A percentile compares a stretch with the other conserved stretches of the same genome.
These are phyloP conservation scores for Dunaliella sp. DNA, from an alignment of 139 green algal species.

Conservation along the genomic window DNA sequence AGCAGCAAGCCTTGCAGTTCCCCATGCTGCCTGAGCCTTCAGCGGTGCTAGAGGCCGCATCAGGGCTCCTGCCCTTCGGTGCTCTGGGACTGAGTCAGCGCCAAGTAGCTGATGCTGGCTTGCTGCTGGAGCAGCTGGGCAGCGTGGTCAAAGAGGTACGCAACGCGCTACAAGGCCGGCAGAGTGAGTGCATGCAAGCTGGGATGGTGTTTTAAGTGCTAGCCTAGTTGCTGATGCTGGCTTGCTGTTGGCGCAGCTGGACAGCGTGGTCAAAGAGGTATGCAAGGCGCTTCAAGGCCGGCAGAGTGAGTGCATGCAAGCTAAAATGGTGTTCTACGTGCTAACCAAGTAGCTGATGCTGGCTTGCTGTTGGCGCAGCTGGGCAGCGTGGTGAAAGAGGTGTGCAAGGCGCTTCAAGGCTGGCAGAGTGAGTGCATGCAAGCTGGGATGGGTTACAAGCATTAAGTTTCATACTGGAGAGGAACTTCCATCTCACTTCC, in stretches of 20 bases:
- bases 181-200: background rate
- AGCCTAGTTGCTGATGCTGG: slow-evolving; percentile 25
- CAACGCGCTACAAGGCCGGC: background rate
- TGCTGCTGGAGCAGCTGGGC: slow-evolving; percentile 48
- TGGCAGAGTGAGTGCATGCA: background rate
- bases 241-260: slow-evolving; percentile 48
- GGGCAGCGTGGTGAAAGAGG: slow-evolving; percentile 46
- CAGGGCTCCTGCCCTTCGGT: slow-evolving; percentile 12
- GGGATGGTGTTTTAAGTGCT: too few species aligned
- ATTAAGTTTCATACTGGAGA: too few species aligned
- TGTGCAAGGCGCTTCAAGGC: slow-evolving; percentile 1
- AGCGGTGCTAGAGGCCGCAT: slow-evolving; percentile 25
- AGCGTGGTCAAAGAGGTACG: slow-evolving; percentile 50
- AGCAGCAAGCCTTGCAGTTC: background rate
- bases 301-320: background rate
- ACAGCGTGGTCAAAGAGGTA: slow-evolving; percentile 50
- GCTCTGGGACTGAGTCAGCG: slow-evolving; percentile 23
- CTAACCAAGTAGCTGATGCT: slow-evolving; percentile 24
- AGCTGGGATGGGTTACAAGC: too few species aligned
- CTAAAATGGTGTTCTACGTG: too few species aligned
- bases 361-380: slow-evolving; percentile 50
- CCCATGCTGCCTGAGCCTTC: background rate
- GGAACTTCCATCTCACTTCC: too few species aligned
- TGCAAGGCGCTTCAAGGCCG: background rate
- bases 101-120: slow-evolving; percentile 26